Evolutionary conservation across 345 rosid species (phyloP).

Genomic region (Litchi chinensis): DNA sequence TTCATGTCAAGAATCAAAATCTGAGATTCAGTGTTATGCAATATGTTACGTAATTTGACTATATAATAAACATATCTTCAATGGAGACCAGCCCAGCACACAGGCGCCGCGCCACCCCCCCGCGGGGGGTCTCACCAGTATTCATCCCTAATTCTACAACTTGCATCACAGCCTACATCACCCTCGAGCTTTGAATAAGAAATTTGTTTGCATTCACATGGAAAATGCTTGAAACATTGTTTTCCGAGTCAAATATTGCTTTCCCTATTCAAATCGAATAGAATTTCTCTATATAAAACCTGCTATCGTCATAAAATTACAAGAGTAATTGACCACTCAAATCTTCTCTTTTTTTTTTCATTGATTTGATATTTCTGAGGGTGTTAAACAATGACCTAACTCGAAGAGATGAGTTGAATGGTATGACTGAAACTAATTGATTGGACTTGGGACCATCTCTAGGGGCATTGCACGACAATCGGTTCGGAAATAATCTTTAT

Average conservation of each 20-base stretch:
- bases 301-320: too few relatives aligned
- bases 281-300: not conserved
- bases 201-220: not conserved
- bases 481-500: too few relatives aligned
- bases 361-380: too few relatives aligned
- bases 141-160: not conserved
- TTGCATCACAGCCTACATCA: slow-evolving; percentile 4
- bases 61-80: not conserved
- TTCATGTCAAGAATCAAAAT: not conserved
- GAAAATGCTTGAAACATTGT: not conserved
- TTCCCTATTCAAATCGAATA: not conserved
- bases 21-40: not conserved
- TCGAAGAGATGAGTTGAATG: not conserved
- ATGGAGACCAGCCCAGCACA: too few relatives aligned
- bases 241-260: not conserved
- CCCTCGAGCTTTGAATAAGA: too few relatives aligned
- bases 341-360: too few relatives aligned
- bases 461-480: too few relatives aligned
- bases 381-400: not conserved
- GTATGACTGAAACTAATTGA: not conserved
- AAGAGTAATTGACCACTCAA: too few relatives aligned
- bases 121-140: too few relatives aligned
- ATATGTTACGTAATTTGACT: slow-evolving; percentile 11
- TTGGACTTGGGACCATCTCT: too few relatives aligned
- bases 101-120: too few relatives aligned